Evolutionary conservation across 768 basidiomycete genomes (phyloP), one percentile per base, ranked within the genome.

Genomic region (Albatrellus ellisii): DNA sequence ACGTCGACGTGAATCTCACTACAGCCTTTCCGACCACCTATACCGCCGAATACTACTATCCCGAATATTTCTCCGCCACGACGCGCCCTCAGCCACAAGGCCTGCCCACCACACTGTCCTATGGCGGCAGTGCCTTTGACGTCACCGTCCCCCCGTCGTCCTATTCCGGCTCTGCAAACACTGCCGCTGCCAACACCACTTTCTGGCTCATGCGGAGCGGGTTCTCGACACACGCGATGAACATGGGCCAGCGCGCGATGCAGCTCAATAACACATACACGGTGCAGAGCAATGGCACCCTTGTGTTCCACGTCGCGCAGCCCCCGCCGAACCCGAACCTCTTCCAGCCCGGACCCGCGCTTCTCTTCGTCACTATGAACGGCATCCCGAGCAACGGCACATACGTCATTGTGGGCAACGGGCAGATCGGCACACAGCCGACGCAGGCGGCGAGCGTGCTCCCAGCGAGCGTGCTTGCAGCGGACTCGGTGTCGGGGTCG

Each of bases 41-140:
- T 54, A 65, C 74, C 25, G 79, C 82, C 1, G 90, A 94, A 57
- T 70, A 79, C 29, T 99, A 91, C 68, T 97, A 91, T 64, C 94
- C 94, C 0, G 69, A 77, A 9, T 99, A 94, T 64, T 97, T 82
- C 65, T 66, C 72, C 29, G 70, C 80, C 9, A 54, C 61, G 35
- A 65, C 66, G 0, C 80, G 90, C 9, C 94, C 94, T 1, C 60
- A 61, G 1, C 83, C 81, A 12, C 56, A 64, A 11, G 80, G 83
- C 6, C 57, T 88, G 0, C 92, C 92, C 0, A 60, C 59, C n/a
- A 81, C 64, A 1, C 65, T 99, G 38, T 61, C 73, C 0, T 99
- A 99, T 53, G 94, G 94, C 27, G 94, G 94, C 1, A 46, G 63
- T 21, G 64, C 69, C 14, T 95, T 95, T 58, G 74, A 92, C 59